Base-by-base conservation (phyloP, 164 flowering plant species). In the Macadamia integrifolia region DNA sequence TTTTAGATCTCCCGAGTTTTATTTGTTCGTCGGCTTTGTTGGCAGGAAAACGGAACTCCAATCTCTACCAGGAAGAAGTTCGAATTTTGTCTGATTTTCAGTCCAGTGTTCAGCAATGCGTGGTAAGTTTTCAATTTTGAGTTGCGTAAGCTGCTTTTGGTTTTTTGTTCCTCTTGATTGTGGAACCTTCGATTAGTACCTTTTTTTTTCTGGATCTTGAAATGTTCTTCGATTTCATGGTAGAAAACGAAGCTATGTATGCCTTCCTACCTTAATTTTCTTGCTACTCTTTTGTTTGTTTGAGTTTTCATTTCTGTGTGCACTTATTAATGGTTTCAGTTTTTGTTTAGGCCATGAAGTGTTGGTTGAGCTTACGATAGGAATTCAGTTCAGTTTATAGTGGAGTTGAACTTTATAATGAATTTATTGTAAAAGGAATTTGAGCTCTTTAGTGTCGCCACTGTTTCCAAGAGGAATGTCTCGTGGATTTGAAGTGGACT, bases 41-140 rank as follows among this genome's bases (percentile, higher is more conserved):
- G 29, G 48, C 84, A 83, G 92, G 91, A 58, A 61, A 67, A 58
- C 68, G 58, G 60, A 74, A 66, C 12, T 11, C 60, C 31, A 71
- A 72, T 77, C 67, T 69, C 57, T 72, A 75, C 53, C 48, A n/a
- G 29, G 80, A 70, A 32, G 79, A 86, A 29, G 44, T 86, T 67
- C 72, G 58, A 64, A 69, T 81, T 63, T 79, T 94, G 13, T 82
- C 81, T 0, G 75, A 83, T 66, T 95, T 91, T 65, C 98, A 95
- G 78, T 79, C 89, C 59, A 73, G 29, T 55, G 81, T 92, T 57
- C 88, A 86, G 78, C 92, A 92, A 80, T 92, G 98, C 74, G 89
- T 95, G 85, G 99, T 94, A 23, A 65, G 88, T 67, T 46, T 53
- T 53, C 15, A 14, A 14, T 17, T 53, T 12, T 53, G 13, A 8